Conservation (phyloP, 2,329 filamentous ascomycete species). For the Leptodontidium sp. region DNA sequence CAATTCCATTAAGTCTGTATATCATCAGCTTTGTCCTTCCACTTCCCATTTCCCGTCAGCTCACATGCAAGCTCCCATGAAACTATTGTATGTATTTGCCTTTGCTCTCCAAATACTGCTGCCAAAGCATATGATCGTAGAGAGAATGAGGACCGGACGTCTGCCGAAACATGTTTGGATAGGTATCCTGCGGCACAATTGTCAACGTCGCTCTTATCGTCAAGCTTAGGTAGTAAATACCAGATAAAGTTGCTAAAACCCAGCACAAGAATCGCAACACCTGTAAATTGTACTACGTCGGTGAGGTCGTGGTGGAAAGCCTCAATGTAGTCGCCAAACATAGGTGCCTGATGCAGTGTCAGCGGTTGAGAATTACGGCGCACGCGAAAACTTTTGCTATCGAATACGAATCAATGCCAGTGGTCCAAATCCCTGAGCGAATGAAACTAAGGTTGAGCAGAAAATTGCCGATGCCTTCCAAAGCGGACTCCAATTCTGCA, state of each 20-base stretch:
- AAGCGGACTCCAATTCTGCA: slow-evolving; percentile 55
- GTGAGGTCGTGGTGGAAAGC: slow-evolving; percentile 61
- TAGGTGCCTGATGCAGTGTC: slow-evolving; percentile 49
- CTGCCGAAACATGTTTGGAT: slow-evolving; percentile 57
- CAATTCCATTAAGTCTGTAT: slow-evolving; percentile 63
- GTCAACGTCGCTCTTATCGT: neutral
- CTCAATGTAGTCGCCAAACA: slow-evolving; percentile 66
- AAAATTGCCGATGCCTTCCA: slow-evolving; percentile 53
- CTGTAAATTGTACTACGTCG: slow-evolving; percentile 58
- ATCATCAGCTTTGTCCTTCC: slow-evolving; percentile 2
- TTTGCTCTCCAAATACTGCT: slow-evolving; percentile 61
- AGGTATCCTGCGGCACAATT: slow-evolving; percentile 49
- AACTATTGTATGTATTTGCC: slow-evolving; percentile 65
- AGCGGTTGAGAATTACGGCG: too few species aligned
- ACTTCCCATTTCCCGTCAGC: slow-evolving; percentile 9
- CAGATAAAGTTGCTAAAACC: slow-evolving; percentile 62
- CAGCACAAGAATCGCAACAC: slow-evolving; percentile 57
- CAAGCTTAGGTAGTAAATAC: slow-evolving; percentile 8
- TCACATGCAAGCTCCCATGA: slow-evolving; percentile 67
- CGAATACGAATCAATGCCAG: slow-evolving; percentile 48
- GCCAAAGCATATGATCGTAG: slow-evolving; percentile 53
- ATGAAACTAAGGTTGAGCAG: slow-evolving; percentile 50
- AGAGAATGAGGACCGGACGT: slow-evolving; percentile 56
- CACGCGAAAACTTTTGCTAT: too few species aligned
- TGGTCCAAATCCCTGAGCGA: slow-evolving; percentile 52